A percentile compares a stretch with the other conserved stretches of the same genome.
These are phyloP conservation scores for Fraxinus platypoda DNA, from an alignment of 305 asterid genomes.

Conservation along the genomic window DNA sequence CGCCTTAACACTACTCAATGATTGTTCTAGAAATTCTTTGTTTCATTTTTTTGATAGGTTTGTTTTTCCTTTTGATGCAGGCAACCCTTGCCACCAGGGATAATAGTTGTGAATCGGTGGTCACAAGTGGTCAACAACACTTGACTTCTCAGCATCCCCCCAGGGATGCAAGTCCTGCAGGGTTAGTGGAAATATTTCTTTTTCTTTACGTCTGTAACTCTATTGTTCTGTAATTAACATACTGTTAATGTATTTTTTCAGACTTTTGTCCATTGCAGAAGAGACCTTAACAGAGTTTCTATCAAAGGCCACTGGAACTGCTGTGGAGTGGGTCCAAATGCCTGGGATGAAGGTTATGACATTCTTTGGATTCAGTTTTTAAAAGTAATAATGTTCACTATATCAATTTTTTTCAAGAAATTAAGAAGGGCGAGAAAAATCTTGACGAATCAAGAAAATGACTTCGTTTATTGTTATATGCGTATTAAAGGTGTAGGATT, in stretches of 20 bases:
- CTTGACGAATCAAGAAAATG: background rate
- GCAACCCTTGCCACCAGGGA: constrained; percentile 74
- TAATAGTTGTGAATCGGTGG: constrained; percentile 94
- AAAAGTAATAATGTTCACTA: background rate
- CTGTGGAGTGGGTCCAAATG: constrained; percentile 99
- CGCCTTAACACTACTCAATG: background rate
- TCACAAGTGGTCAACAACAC: constrained; percentile 91
- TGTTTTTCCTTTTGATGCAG: constrained; percentile 34
- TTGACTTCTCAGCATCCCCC: constrained; percentile 92
- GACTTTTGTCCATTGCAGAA: constrained; percentile 98
- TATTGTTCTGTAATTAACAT: background rate
- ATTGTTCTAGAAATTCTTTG: background rate
- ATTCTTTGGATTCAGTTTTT: background rate
- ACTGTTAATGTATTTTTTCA: constrained; percentile 31
- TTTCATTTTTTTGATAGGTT: background rate
- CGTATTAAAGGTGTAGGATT: background rate
- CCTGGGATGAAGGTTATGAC: constrained; percentile 95
- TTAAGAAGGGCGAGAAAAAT: background rate
- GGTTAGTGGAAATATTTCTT: constrained; percentile 50
- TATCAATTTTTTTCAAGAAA: background rate
- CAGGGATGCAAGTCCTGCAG: constrained; percentile 98
- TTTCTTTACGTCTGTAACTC: constrained; percentile 3
- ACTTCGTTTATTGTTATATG: background rate
- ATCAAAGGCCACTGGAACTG: constrained; percentile 99
- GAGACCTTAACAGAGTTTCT: constrained; percentile 99